Base-by-base conservation (phyloP, 257 asterid species). In the Petrea volubilis region DNA sequence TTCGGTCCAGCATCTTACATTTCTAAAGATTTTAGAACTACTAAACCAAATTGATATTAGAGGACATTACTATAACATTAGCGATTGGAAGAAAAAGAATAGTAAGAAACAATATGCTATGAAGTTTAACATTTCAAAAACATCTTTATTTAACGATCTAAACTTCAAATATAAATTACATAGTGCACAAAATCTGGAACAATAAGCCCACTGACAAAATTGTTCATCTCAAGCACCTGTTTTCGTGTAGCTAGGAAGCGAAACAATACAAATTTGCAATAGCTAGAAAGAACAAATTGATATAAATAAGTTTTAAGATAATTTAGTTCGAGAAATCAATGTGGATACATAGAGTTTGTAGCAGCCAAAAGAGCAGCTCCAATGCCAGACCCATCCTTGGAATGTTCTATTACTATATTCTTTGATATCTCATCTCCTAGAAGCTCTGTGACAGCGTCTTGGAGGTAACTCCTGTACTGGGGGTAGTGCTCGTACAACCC, bases 351-450 rank as follows among this genome's bases (percentile, higher is more conserved):
- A 7, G 96, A 91, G 74, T 88, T 85, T 34, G 97, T 68, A 69
- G 95, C 96, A 81, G 97, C 97, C 82, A 91, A 82, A 24, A 91
- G 87, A 21, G 96, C 95, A 33, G 96, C 97, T 40, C 95, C 96
- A 75, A 88, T 87, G 40, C 96, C 86, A 50, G 96, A 91, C 4
- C 96, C 96, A 80, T 88, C 97, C 74, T 91, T 88, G 23, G 96
- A 84, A 77, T 88, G 96, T 65, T 88, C 86, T 27, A 87, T 86
- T 7, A 84, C 81, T 70, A 87, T 51, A 67, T 85, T 87, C 75
- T 69, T 84, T 0, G 90, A 82, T 40, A 78, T 21, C 57, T 83
- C 89, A 0, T 72, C 31, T 55, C 97, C 93, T 2, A 90, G 78
- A 64, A 90, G 88, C 79, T 90, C 96, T 0, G 57, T 44, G 20